Evolutionary conservation across 139 green algal genomes (phyloP), one percentile per base, ranked within the genome.

Genomic region (Coccomyxa sp.): DNA sequence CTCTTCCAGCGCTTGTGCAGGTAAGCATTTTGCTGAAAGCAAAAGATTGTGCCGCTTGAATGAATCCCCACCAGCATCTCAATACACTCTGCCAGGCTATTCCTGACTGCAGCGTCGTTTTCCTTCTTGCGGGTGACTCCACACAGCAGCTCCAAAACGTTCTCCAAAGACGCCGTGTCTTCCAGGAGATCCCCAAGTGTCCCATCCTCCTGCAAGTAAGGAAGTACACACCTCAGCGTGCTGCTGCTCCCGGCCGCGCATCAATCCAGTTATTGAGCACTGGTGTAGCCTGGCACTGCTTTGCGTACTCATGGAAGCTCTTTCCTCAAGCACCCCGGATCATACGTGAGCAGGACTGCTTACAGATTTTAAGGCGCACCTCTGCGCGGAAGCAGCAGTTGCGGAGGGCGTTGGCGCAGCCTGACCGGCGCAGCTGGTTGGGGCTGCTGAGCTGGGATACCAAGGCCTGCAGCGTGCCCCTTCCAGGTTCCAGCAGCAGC

Each of bases 401-500:
- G 51, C 91, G 88, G 25, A 94, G 86, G 27, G 91, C 87, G 13
- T 84, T 83, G 11, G 88, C 82, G 27, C 81, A 89, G 27, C 92
- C 92, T 0, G 81, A 80, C 23, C 91, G 81, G 38, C 92, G 80
- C 21, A 93, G 59, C 68, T 85, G n/a, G 81, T n/a, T 77, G 32
- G 57, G 25, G 31, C 84, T 84, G 14, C 79, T 76, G 31, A 94
- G 87, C 79, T 94, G 90, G 11, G 90, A 86, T 27, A 85, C 76
- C 13, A 94, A 81, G 21, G 89, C 92, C 13, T 84, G 63, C 79
- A 96, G 84, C 74, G 93, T 84, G 30, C 89, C 92, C 10, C 91
- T 82, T 13, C 92, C 93, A 0, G 91, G 91, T 84, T 97, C 82
- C 81, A 97, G 88, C 82, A 97, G 82, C 79, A 97, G 71, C 79